These are phyloP conservation scores for Vitis labrusca DNA, from an alignment of 164 flowering plant species.

Conservation along the genomic window DNA sequence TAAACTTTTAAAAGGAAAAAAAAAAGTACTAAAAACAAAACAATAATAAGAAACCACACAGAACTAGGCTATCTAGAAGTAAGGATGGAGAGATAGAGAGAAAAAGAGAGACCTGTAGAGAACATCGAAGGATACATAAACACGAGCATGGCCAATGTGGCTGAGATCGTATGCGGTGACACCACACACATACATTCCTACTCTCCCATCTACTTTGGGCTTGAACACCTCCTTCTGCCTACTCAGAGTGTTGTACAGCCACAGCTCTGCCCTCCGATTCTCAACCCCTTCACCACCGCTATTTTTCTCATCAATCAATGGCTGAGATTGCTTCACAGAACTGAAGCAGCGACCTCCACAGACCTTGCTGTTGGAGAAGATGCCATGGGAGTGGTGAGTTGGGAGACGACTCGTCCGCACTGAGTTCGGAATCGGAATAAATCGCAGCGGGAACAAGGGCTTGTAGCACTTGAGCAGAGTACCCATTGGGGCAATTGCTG, in stretches of 20 bases:
- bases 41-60: not conserved
- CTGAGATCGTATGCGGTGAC: slow-evolving; percentile 89
- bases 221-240: slow-evolving; percentile 64
- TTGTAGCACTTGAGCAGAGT: slow-evolving; percentile 34
- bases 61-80: not conserved
- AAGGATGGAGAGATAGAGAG: not conserved
- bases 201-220: slow-evolving; percentile 64
- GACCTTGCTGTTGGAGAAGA: not conserved
- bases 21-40: too few relatives aligned
- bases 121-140: slow-evolving; percentile 78
- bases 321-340: slow-evolving; percentile 8
- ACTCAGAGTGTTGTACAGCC: slow-evolving; percentile 81
- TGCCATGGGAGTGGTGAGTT: not conserved
- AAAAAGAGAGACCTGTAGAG: slow-evolving; percentile 60
- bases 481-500: slow-evolving; percentile 21
- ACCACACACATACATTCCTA: slow-evolving; percentile 92
- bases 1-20: too few relatives aligned
- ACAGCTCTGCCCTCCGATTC: slow-evolving; percentile 35
- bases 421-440: slow-evolving; percentile 15
- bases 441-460: slow-evolving; percentile 28
- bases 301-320: slow-evolving; percentile 6
- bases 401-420: slow-evolving; percentile 12
- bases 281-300: slow-evolving; percentile 4
- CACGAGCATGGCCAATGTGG: slow-evolving; percentile 92
- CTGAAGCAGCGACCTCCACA: slow-evolving; percentile 10